These are phyloP conservation scores for Cylindrotheca closterium DNA, from an alignment of 108 stramenopile genomes.

Conservation along the genomic window DNA sequence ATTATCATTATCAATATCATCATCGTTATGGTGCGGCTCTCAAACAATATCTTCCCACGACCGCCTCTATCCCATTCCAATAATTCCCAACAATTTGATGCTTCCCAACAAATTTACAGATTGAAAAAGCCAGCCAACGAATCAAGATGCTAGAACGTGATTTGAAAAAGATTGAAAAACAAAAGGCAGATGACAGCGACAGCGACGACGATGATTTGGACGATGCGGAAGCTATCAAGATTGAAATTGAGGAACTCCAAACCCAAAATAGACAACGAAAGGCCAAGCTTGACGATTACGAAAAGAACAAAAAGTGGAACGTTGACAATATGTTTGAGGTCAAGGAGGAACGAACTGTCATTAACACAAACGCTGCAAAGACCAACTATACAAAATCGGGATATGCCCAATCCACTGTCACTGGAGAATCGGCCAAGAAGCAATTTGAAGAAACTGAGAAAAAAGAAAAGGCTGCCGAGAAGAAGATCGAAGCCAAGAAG, in stretches of 20 bases:
- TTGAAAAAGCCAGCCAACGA: constrained; percentile 79
- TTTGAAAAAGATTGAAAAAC: constrained; percentile 44
- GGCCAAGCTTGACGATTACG: constrained; percentile 84
- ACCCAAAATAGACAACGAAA: constrained; percentile 56
- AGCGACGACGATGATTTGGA: constrained; percentile 81
- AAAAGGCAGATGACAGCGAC: constrained; percentile 28
- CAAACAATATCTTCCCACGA: neutral
- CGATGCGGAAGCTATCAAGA: constrained; percentile 76
- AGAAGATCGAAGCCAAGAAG: constrained; percentile 1
- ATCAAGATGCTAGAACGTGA: constrained; percentile 76
- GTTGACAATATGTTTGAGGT: constrained; percentile 96
- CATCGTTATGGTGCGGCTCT: neutral
- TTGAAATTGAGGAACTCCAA: constrained; percentile 80
- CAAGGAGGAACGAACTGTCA: constrained; percentile 90
- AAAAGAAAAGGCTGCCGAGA: constrained; percentile 17
- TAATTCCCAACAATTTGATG: neutral
- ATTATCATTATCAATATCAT: neutral
- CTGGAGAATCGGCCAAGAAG: constrained; percentile 32
- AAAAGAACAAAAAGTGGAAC: constrained; percentile 97
- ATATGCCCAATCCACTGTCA: constrained; percentile 56
- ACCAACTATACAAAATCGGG: constrained; percentile 68
- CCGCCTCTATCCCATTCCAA: neutral
- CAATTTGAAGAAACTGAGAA: constrained; percentile 34
- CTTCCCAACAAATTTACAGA: constrained; percentile 45
- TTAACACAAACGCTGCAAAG: constrained; percentile 77